A percentile compares a stretch with the other conserved stretches of the same genome.
These are phyloP conservation scores for Pyricularia pennisetigena DNA, from an alignment of 2,329 filamentous ascomycete genomes.

Conservation along the genomic window DNA sequence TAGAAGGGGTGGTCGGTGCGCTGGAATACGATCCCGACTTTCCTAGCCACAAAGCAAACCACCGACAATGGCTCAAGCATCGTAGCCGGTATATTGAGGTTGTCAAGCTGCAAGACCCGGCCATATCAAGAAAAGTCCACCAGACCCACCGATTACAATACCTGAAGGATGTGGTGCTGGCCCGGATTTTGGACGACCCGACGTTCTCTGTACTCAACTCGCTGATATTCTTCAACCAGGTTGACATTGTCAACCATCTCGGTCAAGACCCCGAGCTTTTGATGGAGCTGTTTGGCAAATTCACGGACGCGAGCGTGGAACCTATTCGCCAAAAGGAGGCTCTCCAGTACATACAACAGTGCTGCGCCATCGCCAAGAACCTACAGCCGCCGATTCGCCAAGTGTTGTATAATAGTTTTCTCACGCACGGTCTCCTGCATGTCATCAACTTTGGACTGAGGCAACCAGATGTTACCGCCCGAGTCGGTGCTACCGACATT, in stretches of 20 bases:
- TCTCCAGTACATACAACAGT: slow-evolving; percentile 93
- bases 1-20: slow-evolving; percentile 87
- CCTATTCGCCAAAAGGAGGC: slow-evolving; percentile 80
- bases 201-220: slow-evolving; percentile 97
- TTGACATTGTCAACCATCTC: slow-evolving; percentile 94
- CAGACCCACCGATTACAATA: slow-evolving; percentile 95
- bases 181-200: slow-evolving; percentile 90
- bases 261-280: slow-evolving; percentile 72
- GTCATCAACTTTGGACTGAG: slow-evolving; percentile 89
- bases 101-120: slow-evolving; percentile 75
- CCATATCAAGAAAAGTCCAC: slow-evolving; percentile 83
- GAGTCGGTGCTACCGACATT: slow-evolving; percentile 89
- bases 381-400: slow-evolving; percentile 75
- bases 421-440: slow-evolving; percentile 73
- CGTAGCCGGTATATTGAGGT: slow-evolving; percentile 93
- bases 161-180: slow-evolving; percentile 95
- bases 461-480: slow-evolving; percentile 72
- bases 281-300: slow-evolving; percentile 80
- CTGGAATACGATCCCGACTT: slow-evolving; percentile 98
- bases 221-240: slow-evolving; percentile 97
- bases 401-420: slow-evolving; percentile 81
- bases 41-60: slow-evolving; percentile 93
- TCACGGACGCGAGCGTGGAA: slow-evolving; percentile 54
- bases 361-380: slow-evolving; percentile 88
- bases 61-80: slow-evolving; percentile 84